phyloP scores from a whole-genome alignment of 2,329 filamentous ascomycete genomes.

The Aureobasidium sp. region DNA sequence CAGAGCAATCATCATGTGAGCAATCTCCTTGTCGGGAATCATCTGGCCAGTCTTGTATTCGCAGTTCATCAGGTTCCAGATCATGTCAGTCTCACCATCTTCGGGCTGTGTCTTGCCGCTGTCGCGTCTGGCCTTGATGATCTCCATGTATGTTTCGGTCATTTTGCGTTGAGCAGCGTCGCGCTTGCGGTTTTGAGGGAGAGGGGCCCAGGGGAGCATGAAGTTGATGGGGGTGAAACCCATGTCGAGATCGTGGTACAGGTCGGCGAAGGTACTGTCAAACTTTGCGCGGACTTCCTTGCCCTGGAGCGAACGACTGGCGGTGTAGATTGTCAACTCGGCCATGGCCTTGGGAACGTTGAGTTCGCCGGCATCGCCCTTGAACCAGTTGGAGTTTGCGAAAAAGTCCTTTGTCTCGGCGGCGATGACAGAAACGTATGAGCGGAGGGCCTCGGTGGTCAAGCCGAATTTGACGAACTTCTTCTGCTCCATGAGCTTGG shows the following conservation, averaged over 20 bases:
- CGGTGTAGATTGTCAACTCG: constrained; percentile 84
- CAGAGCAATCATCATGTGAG: constrained; percentile 89
- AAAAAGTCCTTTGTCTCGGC: constrained; percentile 66
- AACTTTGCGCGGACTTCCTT: constrained; percentile 73
- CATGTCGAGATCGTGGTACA: constrained; percentile 86
- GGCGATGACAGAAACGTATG: constrained; percentile 71
- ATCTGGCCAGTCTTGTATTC: constrained; percentile 72
- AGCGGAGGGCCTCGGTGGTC: constrained; percentile 63
- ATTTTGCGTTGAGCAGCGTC: constrained; percentile 74
- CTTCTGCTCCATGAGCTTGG: constrained; percentile 94
- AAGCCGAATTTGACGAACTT: constrained; percentile 83
- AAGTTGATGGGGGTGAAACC: constrained; percentile 87
- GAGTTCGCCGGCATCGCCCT: constrained; percentile 57
- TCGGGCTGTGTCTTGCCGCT: constrained; percentile 32
- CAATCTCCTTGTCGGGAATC: constrained; percentile 76
- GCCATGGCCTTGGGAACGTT: constrained; percentile 69
- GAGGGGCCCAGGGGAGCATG: constrained; percentile 76
- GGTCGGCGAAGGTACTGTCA: constrained; percentile 66
- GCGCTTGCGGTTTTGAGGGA: constrained; percentile 78
- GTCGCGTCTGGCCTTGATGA: constrained; percentile 62
- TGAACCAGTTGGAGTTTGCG: constrained; percentile 50
- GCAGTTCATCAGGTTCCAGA: constrained; percentile 81
- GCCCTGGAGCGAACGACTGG: constrained; percentile 76
- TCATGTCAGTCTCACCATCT: constrained; percentile 57
- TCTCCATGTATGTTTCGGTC: constrained; percentile 71